These are phyloP conservation scores for Metschnikowia gelsemii DNA, from an alignment of 805 yeast genomes.

Conservation along the genomic window DNA sequence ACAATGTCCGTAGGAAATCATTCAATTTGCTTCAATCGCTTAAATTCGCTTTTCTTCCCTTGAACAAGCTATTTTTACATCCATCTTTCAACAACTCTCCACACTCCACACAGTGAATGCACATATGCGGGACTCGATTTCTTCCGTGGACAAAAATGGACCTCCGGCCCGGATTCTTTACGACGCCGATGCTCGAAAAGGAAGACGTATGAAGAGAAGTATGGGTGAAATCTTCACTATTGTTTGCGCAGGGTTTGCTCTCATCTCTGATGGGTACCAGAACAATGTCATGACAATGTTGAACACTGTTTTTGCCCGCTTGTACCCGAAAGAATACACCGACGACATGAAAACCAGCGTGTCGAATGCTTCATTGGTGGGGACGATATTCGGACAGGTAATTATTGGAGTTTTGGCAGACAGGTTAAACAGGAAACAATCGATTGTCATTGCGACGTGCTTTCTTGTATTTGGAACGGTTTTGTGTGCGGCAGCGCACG, in stretches of 20 bases:
- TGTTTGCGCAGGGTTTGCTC: slow-evolving; percentile 69
- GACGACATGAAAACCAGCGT: slow-evolving; percentile 58
- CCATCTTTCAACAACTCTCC: too few species aligned
- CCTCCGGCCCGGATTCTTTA: slow-evolving; percentile 26
- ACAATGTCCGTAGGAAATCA: too few species aligned
- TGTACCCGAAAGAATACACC: slow-evolving; percentile 42
- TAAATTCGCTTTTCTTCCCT: too few species aligned
- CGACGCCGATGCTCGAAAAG: slow-evolving; percentile 32
- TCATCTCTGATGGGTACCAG: slow-evolving; percentile 76
- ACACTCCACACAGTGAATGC: too few species aligned
- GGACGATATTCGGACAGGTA: slow-evolving; percentile 72
- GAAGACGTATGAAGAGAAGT: slow-evolving; percentile 26
- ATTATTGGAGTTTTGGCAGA: slow-evolving; percentile 63
- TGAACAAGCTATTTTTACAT: too few species aligned
- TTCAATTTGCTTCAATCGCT: too few species aligned
- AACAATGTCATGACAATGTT: slow-evolving; percentile 72
- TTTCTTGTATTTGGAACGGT: slow-evolving; percentile 63
- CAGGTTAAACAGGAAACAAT: slow-evolving; percentile 66
- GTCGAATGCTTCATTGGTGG: slow-evolving; percentile 66
- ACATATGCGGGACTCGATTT: slow-evolving; percentile 6
- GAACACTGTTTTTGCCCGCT: slow-evolving; percentile 52
- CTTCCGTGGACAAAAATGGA: slow-evolving; percentile 6
- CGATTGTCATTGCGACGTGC: slow-evolving; percentile 63
- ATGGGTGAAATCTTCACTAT: slow-evolving; percentile 43
- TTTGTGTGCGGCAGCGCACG: slow-evolving; percentile 71